Percentiles rank a stretch among this genome's conserved stretches.
These are phyloP conservation scores for Globisporangium camurandrum DNA, from an alignment of 352 stramenopile species.

Conservation along the genomic window DNA sequence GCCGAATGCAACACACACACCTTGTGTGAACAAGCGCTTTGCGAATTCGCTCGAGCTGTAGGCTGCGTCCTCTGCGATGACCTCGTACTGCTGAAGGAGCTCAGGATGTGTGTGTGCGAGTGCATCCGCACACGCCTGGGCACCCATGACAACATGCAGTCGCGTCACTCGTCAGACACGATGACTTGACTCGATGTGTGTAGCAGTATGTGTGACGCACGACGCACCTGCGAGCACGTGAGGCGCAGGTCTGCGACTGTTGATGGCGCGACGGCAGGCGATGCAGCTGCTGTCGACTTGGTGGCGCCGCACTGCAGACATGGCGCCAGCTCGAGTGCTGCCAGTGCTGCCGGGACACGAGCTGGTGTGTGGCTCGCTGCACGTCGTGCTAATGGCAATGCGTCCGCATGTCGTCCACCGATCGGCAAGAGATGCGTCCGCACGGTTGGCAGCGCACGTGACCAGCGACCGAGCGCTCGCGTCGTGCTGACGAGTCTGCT, in stretches of 20 bases:
- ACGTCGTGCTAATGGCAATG: no score
- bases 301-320: slow-evolving; percentile 37
- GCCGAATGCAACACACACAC: slow-evolving; percentile 16
- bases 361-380: not conserved
- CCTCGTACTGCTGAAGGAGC: slow-evolving; percentile 30
- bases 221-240: slow-evolving; percentile 32
- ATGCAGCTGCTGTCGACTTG: not conserved
- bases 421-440: no score
- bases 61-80: slow-evolving; percentile 31
- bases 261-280: slow-evolving; percentile 16
- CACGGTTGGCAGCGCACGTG: no score
- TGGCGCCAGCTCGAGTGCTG: slow-evolving; percentile 26
- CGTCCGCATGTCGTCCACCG: no score
- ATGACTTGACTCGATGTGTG: not conserved
- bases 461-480: no score
- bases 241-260: slow-evolving; percentile 29
- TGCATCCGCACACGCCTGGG: slow-evolving; percentile 25
- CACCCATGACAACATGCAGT: not conserved
- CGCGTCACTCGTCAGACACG: no score
- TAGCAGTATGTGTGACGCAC: not conserved
- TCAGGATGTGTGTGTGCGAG: slow-evolving; percentile 17
- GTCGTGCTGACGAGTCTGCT: no score
- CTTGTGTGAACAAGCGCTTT: slow-evolving; percentile 33
- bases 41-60: slow-evolving; percentile 30
- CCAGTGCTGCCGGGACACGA: slow-evolving; percentile 4